Evolutionary conservation across 176 grass and related monocot species (phyloP).

Genomic region (Carex kokanica): DNA sequence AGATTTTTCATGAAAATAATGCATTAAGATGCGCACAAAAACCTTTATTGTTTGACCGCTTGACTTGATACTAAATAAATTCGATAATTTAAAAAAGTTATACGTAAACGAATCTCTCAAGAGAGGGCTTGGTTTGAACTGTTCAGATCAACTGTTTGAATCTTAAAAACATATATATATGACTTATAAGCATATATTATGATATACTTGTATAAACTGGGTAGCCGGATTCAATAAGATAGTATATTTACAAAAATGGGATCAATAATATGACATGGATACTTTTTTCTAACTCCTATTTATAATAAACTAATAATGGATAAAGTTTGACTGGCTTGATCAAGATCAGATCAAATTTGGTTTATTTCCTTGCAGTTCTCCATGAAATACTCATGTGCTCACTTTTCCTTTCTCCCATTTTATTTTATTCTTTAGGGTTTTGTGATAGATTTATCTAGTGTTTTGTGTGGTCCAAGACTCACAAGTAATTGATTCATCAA

Average conservation of each 20-base stretch:
- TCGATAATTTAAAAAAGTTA: too few species aligned
- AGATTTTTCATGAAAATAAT: too few species aligned
- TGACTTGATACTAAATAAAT: too few species aligned
- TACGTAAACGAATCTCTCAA: too few species aligned
- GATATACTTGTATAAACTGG: too few species aligned
- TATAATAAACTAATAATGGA: neutral
- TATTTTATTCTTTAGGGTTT: neutral
- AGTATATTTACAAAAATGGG: neutral
- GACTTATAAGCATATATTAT: too few species aligned
- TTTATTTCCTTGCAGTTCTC: neutral
- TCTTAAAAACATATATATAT: too few species aligned
- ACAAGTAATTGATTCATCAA: constrained; percentile 19
- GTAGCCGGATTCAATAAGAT: neutral
- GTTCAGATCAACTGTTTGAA: too few species aligned
- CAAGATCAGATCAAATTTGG: neutral
- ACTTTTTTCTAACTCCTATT: neutral
- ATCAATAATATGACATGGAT: neutral
- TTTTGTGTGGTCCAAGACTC: neutral
- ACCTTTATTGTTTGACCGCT: too few species aligned
- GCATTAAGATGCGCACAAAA: too few species aligned
- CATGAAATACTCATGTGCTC: neutral
- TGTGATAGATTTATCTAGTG: constrained; percentile 7
- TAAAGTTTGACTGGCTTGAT: neutral
- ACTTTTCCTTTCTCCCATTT: neutral
- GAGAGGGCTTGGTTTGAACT: too few species aligned